Percentiles rank a stretch among this genome's conserved stretches.
Conservation (phyloP, 257 asterid genomes). For the Gynochthodes officinalis region DNA sequence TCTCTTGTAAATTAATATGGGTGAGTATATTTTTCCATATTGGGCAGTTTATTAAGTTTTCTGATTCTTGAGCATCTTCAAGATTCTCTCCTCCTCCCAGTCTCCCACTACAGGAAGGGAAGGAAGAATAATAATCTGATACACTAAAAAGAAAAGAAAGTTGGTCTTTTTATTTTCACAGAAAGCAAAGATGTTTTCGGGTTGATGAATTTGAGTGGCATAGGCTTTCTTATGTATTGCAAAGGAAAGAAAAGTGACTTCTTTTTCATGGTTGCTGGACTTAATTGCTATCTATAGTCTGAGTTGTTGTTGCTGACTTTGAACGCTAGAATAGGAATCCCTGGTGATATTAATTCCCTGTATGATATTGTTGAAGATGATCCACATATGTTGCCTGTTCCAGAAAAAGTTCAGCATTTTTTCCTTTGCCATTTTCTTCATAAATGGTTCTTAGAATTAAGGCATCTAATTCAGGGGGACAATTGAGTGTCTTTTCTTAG, state of each 20-base stretch:
- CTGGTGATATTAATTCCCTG: not conserved
- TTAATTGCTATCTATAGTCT: not conserved
- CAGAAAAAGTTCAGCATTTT: not conserved
- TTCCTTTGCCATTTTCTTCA: not conserved
- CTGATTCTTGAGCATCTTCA: not conserved
- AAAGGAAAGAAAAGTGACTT: not conserved
- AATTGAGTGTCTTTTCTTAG: not conserved
- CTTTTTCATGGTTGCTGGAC: not conserved
- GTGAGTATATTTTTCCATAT: not conserved
- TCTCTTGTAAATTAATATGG: not conserved
- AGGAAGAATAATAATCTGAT: not conserved
- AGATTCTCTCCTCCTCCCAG: slow-evolving; percentile 7
- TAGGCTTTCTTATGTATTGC: not conserved
- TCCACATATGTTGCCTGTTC: not conserved
- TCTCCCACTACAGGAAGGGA: not conserved
- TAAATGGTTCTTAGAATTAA: not conserved
- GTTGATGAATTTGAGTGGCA: not conserved
- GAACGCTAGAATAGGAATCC: slow-evolving; percentile 7
- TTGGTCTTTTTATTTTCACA: not conserved
- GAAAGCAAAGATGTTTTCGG: not conserved
- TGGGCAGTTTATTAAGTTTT: not conserved
- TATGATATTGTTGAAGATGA: not conserved
- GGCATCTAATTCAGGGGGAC: slow-evolving; percentile 7
- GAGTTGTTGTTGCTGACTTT: not conserved
- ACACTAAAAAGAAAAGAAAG: too few species aligned